Evolutionary conservation across 2,329 filamentous ascomycete genomes (phyloP), one percentile per base, ranked within the genome.

Genomic region (Aspergillus hortae): DNA sequence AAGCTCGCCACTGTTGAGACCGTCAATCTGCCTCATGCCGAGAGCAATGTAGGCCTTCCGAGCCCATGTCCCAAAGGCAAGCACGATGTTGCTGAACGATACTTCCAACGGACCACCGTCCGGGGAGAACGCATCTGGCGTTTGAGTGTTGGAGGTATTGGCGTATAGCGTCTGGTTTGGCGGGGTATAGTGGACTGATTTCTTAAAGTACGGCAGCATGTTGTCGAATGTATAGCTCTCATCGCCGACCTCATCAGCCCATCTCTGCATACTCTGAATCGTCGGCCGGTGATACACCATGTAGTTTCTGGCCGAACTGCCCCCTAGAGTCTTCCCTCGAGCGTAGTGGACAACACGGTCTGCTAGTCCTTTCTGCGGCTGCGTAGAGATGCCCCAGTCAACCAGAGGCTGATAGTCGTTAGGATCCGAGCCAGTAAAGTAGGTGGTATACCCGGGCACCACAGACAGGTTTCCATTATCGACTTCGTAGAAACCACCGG

Each of bases 171-270:
- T 40, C 14, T 45, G 48, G 6, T 57, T 49, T 32, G 67, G 66
- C 12, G 61, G 57, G 9, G 64, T 67, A 38, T 65, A 69, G 21
- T 63, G 56, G 4, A 57, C 43, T 2, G 55, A 60, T 47, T 61
- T 65, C 43, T 66, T 52, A 42, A 58, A 69, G 41, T 60, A 69
- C 4, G 63, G 64, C 2, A 64, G 53, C 15, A 65, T 53, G 5
- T 59, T 57, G n/a, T 62, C 57, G 21, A 59, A 68, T 6, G 54
- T 56, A 44, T 66, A 70, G 49, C 58, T 65, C n/a, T 61, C 44
- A 43, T 74, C 71, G 3, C 57, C 66, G 6, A 73, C 68, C 30
- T 62, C 55, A 41, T 73, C 61, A 1, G 69, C 70, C 71, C 71
- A 74, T 44, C 50, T 50, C 46, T 68, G 59, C 50, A 69, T 61